Evolutionary conservation across 371 early-diverging fungal species (phyloP), one percentile per base, ranked within the genome.

Genomic region (Mucor lusitanicus): DNA sequence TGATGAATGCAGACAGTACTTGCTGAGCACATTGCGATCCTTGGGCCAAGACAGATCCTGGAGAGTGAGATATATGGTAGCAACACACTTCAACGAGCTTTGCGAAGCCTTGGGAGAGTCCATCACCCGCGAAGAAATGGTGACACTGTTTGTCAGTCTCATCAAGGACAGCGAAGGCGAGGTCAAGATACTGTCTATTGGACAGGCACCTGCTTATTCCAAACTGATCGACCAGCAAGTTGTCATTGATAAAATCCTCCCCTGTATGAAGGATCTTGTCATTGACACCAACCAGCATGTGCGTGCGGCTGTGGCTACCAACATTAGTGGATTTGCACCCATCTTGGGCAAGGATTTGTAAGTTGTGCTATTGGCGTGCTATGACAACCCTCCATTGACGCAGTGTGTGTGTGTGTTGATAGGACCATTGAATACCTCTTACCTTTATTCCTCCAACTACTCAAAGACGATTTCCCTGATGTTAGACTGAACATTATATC

Each of bases 401-500:
- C 37, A 44, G 25, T 33, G 27, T 6, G 40, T 2, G 30, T 2
- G 13, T 59, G 11, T 2, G 6, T 30, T 30, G 1, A 48, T 71
- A 89, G 90, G 61, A 97, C 98, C 21, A 94, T 96, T 57, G 96
- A 98, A 79, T 93, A 95, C 66, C 87, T 99, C 58, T 81, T 98
- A 59, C 98, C 98, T 11, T 76, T 98, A 70, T 97, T 99, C 81
- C 84, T 99, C 72, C 95, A 93, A 60, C 87, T 97, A 50, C 86
- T 99, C 60, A 99, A 98, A 84, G 99, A 99, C 74, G 96, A 97
- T 72, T 94, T 93, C 72, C 91, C 97, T 7, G 98, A 98, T 54
- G 99, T 99, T 59, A 88, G 99, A 63, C 89, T 99, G 37, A 98
- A 97, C 84, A 94, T 99, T 67, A 99, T 99, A 69, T 96, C 97